Percentiles rank a stretch among this genome's conserved stretches.
These are phyloP conservation scores for Onygenales sp. DNA, from an alignment of 2,329 filamentous ascomycete genomes.

Conservation along the genomic window DNA sequence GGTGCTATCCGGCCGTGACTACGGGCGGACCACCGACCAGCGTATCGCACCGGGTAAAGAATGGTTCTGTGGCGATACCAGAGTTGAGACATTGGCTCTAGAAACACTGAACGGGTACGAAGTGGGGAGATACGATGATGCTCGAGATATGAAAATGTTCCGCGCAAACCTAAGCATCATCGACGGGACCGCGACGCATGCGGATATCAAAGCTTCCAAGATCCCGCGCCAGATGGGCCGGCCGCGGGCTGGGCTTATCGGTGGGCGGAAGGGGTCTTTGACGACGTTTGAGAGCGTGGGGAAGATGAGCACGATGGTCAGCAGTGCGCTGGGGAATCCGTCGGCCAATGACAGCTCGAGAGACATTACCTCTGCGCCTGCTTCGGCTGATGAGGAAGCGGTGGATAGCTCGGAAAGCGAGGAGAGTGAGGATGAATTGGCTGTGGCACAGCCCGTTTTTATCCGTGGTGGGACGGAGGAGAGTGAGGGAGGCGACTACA, in stretches of 20 bases:
- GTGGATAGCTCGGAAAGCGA: conserved; percentile 8
- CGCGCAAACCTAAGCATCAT: conserved; percentile 37
- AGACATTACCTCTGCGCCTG: conserved; percentile 5
- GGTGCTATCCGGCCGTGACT: conserved; percentile 38
- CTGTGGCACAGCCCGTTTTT: conserved; percentile 9
- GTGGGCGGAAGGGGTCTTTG: conserved; percentile 7
- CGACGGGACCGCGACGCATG: conserved; percentile 23
- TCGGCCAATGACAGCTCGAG: conserved; percentile 4
- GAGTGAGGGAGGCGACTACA: conserved; percentile 19
- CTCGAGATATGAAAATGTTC: conserved; percentile 39
- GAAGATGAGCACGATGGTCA: conserved; percentile 32
- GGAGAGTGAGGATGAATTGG: conserved; percentile 3
- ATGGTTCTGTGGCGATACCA: conserved; percentile 51
- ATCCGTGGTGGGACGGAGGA: conserved; percentile 21
- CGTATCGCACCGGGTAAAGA: conserved; percentile 38
- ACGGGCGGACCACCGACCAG: conserved; percentile 36
- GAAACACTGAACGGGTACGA: conserved; percentile 46
- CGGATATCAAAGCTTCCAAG: conserved; percentile 20
- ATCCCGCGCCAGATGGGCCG: conserved; percentile 21
- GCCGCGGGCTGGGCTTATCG: conserved; percentile 13
- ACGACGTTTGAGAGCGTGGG: conserved; percentile 22
- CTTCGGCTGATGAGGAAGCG: conserved; percentile 4
- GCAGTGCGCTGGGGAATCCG: conserved; percentile 21
- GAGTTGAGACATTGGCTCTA: conserved; percentile 47
- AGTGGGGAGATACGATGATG: conserved; percentile 37